Conservation (phyloP, 148 eudicot genomes). For the Chenopodium formosanum region DNA sequence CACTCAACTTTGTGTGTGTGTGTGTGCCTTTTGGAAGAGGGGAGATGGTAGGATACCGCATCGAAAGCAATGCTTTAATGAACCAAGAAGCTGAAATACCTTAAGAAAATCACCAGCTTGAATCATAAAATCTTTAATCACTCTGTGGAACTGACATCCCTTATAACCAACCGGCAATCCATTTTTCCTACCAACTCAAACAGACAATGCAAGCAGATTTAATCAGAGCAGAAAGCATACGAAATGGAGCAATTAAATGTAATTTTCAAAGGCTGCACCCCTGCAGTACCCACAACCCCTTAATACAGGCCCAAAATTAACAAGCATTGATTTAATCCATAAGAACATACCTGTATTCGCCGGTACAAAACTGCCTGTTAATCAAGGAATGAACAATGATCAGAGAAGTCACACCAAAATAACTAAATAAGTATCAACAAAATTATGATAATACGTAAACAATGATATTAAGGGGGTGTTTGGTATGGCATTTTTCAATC, state of each 20-base stretch:
- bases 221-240: neutral
- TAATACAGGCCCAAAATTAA: neutral
- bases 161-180: conserved; percentile 97
- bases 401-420: neutral
- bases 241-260: neutral
- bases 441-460: neutral
- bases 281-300: neutral
- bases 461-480: too few relatives aligned
- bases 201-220: conserved; percentile 7
- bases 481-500: too few relatives aligned
- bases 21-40: too few relatives aligned
- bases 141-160: conserved; percentile 93
- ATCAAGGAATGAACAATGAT: conserved; percentile 14
- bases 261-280: neutral
- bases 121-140: conserved; percentile 94
- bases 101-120: conserved; percentile 92
- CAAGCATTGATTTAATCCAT: neutral
- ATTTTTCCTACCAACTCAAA: conserved; percentile 61
- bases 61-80: neutral
- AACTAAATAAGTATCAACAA: neutral
- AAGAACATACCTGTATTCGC: conserved; percentile 69
- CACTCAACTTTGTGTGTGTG: neutral
- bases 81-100: conserved; percentile 40
- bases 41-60: neutral
- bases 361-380: conserved; percentile 92